Conservation (phyloP, 78 protist species). For the Paulinella micropora region DNA sequence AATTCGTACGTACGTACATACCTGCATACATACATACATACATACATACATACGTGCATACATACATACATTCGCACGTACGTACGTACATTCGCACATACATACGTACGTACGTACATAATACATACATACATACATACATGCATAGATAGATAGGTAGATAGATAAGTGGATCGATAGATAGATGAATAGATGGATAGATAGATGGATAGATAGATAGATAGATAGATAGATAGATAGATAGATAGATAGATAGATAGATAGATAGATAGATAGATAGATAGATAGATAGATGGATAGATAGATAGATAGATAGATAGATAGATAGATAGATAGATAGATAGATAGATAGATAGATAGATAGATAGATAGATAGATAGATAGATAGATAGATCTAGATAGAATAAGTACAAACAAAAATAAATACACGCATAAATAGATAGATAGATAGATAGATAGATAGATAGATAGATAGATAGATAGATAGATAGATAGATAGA, state of each 20-base stretch:
- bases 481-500: neutral
- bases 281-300: neutral
- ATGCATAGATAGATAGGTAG: neutral
- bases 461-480: too few relatives aligned
- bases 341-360: neutral
- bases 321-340: neutral
- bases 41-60: neutral
- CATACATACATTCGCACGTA: neutral
- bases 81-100: neutral
- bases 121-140: slow-evolving; percentile 7
- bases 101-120: neutral
- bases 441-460: too few relatives aligned
- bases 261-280: neutral
- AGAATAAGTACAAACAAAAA: too few relatives aligned
- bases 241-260: neutral
- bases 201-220: neutral
- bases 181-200: neutral
- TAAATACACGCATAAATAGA: too few relatives aligned
- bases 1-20: neutral
- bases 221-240: neutral
- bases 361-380: neutral
- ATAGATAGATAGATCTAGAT: too few relatives aligned
- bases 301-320: neutral
- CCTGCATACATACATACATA: neutral
- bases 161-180: neutral